These are phyloP conservation scores for Gaertneriomyces semiglobifer DNA, from an alignment of 192 early-diverging fungal species.

Conservation along the genomic window DNA sequence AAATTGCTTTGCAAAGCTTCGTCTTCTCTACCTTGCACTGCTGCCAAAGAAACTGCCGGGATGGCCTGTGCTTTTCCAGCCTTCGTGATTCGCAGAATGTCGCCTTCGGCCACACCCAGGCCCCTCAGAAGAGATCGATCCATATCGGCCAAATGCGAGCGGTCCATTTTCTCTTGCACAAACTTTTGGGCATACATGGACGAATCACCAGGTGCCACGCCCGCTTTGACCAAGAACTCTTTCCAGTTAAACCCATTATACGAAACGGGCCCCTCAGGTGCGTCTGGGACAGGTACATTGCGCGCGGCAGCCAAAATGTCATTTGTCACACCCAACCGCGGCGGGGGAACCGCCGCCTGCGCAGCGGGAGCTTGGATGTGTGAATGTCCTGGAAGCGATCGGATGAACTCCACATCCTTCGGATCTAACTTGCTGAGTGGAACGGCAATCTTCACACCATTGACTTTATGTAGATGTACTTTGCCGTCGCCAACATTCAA, in stretches of 20 bases:
- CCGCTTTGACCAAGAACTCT: slow-evolving; percentile 81
- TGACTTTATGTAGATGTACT: slow-evolving; percentile 89
- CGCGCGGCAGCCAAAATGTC: slow-evolving; percentile 34
- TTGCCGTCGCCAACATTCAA: slow-evolving; percentile 75
- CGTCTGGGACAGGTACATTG: slow-evolving; percentile 11
- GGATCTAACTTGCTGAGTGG: slow-evolving; percentile 79
- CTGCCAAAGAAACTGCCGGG: neutral
- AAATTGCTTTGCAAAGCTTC: slow-evolving; percentile 44
- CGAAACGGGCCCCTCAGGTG: slow-evolving; percentile 11
- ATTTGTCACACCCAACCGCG: slow-evolving; percentile 22
- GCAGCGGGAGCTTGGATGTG: slow-evolving; percentile 22
- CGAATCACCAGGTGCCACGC: slow-evolving; percentile 69
- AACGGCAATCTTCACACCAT: slow-evolving; percentile 92
- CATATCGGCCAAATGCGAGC: slow-evolving; percentile 69
- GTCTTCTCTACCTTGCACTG: slow-evolving; percentile 40
- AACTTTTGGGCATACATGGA: slow-evolving; percentile 79
- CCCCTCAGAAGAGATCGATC: slow-evolving; percentile 69
- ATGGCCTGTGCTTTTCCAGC: slow-evolving; percentile 29
- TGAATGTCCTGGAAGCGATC: slow-evolving; percentile 43
- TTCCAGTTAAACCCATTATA: slow-evolving; percentile 91
- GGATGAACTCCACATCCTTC: slow-evolving; percentile 46
- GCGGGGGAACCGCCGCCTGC: slow-evolving; percentile 26
- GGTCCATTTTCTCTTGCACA: slow-evolving; percentile 83
- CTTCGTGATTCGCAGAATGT: slow-evolving; percentile 77
- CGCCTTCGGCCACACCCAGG: slow-evolving; percentile 79